Conservation (phyloP, 441 rosid genomes). For the Euphorbia corollata region DNA sequence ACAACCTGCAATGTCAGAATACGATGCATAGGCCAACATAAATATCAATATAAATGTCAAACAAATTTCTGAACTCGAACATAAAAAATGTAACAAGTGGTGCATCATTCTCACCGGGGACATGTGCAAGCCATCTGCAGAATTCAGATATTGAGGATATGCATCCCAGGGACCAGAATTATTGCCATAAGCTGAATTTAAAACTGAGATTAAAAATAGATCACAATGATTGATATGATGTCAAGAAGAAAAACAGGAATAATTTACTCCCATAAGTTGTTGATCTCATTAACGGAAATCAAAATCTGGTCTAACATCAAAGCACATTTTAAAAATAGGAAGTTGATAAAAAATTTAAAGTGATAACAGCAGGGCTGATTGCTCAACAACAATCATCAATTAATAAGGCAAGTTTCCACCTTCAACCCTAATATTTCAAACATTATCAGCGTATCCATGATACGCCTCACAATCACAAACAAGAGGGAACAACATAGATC, state of each 20-base stretch:
- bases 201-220: conserved; percentile 9
- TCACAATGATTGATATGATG: background rate
- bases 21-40: background rate
- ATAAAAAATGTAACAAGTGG: conserved; percentile 1
- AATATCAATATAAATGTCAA: background rate
- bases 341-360: background rate
- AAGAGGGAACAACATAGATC: background rate
- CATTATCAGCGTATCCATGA: background rate
- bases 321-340: background rate
- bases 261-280: background rate
- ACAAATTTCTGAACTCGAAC: background rate
- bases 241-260: background rate
- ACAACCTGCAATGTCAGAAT: conserved; percentile 33
- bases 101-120: conserved; percentile 44
- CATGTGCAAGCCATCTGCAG: conserved; percentile 48
- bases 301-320: background rate
- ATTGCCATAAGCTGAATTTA: conserved; percentile 45
- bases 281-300: background rate
- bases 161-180: conserved; percentile 44
- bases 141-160: conserved; percentile 40
- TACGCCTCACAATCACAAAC: background rate
- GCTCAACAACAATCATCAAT: background rate
- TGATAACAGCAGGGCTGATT: background rate
- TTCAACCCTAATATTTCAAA: background rate
- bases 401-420: background rate